Evolutionary conservation across 768 basidiomycete species (phyloP).

Genomic region (Nevesoporus exiguus): DNA sequence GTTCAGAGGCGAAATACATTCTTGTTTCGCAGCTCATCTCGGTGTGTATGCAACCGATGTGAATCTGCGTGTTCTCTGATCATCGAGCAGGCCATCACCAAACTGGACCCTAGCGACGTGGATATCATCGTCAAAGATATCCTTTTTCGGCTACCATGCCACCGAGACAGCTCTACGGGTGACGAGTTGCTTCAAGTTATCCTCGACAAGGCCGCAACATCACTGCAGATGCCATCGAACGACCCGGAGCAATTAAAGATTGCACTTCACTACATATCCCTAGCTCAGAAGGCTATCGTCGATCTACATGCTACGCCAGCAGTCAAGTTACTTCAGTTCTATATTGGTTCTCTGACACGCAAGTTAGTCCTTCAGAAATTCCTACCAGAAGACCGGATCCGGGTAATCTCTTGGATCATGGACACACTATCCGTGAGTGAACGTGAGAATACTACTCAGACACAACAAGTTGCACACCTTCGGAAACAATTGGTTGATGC

Average conservation of each 20-base stretch:
- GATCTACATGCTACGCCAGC: slow-evolving; percentile 42
- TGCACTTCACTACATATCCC: slow-evolving; percentile 43
- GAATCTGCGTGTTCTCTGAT: slow-evolving; percentile 2
- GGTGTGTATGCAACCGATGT: slow-evolving; percentile 34
- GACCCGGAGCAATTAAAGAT: slow-evolving; percentile 34
- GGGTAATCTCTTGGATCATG: slow-evolving; percentile 45
- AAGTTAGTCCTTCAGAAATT: slow-evolving; percentile 49
- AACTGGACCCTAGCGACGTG: slow-evolving; percentile 38
- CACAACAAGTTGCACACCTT: slow-evolving; percentile 33
- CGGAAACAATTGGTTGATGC: slow-evolving; percentile 51
- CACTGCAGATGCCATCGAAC: slow-evolving; percentile 31
- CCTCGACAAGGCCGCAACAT: slow-evolving; percentile 34
- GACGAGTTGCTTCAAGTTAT: slow-evolving; percentile 40
- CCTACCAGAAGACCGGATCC: slow-evolving; percentile 39
- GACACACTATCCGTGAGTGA: slow-evolving; percentile 42
- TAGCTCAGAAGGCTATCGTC: slow-evolving; percentile 43
- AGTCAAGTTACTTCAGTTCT: slow-evolving; percentile 50
- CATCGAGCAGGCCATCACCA: slow-evolving; percentile 45
- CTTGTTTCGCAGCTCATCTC: slow-evolving; percentile 46
- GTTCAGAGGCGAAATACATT: slow-evolving; percentile 44
- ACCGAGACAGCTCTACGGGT: slow-evolving; percentile 34
- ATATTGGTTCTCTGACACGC: slow-evolving; percentile 39
- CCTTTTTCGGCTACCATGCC: slow-evolving; percentile 48
- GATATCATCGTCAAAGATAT: slow-evolving; percentile 51
- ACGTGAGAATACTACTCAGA: slow-evolving; percentile 21